A percentile compares a stretch with the other conserved stretches of the same genome.
These are phyloP conservation scores for Globisporangium cederbergense DNA, from an alignment of 352 stramenopile species.

Conservation along the genomic window DNA sequence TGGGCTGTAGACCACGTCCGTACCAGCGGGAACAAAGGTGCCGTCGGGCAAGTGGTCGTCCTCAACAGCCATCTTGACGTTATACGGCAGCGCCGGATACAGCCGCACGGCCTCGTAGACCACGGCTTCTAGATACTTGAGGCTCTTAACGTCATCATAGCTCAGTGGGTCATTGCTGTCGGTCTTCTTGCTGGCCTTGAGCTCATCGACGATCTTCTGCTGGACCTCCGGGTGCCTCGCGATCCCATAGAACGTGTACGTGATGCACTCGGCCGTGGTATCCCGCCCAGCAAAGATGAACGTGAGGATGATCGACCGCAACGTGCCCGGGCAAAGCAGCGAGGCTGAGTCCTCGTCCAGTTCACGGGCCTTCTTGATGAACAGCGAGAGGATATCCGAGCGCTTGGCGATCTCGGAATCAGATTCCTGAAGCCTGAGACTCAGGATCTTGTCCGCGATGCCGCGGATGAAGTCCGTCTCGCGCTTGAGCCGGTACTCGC, in stretches of 20 bases:
- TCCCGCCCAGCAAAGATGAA: constrained; percentile 86
- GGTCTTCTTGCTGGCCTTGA: constrained; percentile 23
- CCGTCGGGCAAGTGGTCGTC: constrained; percentile 15
- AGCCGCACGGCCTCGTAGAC: constrained; percentile 68
- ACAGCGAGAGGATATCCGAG: constrained; percentile 50
- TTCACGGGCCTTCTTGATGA: constrained; percentile 52
- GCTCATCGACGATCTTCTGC: constrained; percentile 53
- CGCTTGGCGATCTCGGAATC: constrained; percentile 24
- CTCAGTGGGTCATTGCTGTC: constrained; percentile 19
- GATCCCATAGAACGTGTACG: constrained; percentile 76
- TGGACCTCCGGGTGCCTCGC: constrained; percentile 52
- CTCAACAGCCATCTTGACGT: constrained; percentile 40
- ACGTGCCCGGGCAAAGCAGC: constrained; percentile 28
- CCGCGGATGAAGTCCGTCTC: constrained; percentile 24
- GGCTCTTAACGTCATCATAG: constrained; percentile 52
- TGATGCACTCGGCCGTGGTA: constrained; percentile 69
- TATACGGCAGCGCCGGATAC: constrained; percentile 73
- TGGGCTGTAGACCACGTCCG: constrained; percentile 62
- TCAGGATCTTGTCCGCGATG: constrained; percentile 50
- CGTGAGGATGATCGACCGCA: constrained; percentile 69
- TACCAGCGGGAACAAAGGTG: constrained; percentile 40
- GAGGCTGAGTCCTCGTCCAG: constrained; percentile 21
- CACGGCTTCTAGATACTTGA: constrained; percentile 71
- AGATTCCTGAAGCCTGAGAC: constrained; percentile 32
- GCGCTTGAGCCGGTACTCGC: constrained; percentile 38